These are phyloP conservation scores for Neofusicoccum kwambonambiense DNA, from an alignment of 2,329 filamentous ascomycete species.

Conservation along the genomic window DNA sequence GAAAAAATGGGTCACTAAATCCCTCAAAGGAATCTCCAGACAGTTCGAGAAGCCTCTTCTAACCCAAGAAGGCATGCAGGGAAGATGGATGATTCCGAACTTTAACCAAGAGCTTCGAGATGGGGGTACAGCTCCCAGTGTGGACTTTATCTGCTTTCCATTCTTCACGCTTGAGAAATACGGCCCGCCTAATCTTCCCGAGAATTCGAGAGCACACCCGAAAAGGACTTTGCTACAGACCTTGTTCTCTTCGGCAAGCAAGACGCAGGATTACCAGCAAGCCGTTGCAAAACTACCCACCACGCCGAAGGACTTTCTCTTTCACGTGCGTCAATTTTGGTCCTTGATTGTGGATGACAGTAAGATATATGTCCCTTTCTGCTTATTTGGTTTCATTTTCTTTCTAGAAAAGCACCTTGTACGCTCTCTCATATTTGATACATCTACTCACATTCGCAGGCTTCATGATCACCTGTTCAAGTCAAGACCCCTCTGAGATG, in stretches of 20 bases:
- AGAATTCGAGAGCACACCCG: constrained; percentile 1
- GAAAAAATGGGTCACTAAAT: background rate
- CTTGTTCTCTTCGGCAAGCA: constrained; percentile 1
- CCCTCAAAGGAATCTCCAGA: background rate
- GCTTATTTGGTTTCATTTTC: background rate
- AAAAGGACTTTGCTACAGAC: background rate
- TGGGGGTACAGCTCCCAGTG: background rate
- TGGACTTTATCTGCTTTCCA: background rate
- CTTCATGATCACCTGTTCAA: constrained; percentile 3
- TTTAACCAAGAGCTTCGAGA: constrained; percentile 6
- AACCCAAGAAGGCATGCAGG: constrained; percentile 1
- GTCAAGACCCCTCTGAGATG: background rate
- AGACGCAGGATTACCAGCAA: constrained; percentile 2
- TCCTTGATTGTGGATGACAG: constrained; percentile 3
- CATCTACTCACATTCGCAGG: background rate
- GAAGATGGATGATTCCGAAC: constrained; percentile 4
- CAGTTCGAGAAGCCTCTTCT: constrained; percentile 6
- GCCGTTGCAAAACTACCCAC: background rate
- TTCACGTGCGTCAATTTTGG: constrained; percentile 7
- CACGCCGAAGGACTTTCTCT: background rate
- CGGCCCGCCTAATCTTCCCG: background rate
- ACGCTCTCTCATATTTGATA: background rate
- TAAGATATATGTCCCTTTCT: background rate
- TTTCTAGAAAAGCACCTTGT: too few relatives aligned
- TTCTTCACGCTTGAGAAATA: constrained; percentile 8